A percentile compares a stretch with the other conserved stretches of the same genome.
Evolutionary conservation across 2,329 filamentous ascomycete species (phyloP).

Genomic region (Aspergillus fijiensis): DNA sequence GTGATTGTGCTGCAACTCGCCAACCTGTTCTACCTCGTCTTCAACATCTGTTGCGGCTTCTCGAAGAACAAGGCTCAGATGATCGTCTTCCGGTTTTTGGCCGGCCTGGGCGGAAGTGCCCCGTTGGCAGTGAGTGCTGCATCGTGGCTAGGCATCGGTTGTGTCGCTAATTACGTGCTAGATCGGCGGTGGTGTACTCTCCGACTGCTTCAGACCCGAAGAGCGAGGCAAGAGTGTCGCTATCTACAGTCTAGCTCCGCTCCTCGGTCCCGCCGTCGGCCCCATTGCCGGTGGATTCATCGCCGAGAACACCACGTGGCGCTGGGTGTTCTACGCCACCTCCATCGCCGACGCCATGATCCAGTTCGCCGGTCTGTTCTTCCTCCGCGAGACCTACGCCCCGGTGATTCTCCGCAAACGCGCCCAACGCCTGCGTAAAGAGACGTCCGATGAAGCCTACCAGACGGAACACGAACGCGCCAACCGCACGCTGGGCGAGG

Average conservation of each 20-base stretch:
- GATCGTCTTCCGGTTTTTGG: slow-evolving; percentile 58
- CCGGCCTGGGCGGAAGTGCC: slow-evolving; percentile 60
- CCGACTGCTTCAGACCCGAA: slow-evolving; percentile 61
- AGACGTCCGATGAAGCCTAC: slow-evolving; percentile 38
- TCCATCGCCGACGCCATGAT: slow-evolving; percentile 63
- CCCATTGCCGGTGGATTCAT: slow-evolving; percentile 68
- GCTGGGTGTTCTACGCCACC: slow-evolving; percentile 71
- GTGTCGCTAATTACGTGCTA: slow-evolving; percentile 16
- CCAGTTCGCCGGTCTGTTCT: slow-evolving; percentile 61
- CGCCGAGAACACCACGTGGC: slow-evolving; percentile 63
- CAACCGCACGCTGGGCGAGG: slow-evolving; percentile 31
- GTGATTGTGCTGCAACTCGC: slow-evolving; percentile 55
- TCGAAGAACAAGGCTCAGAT: slow-evolving; percentile 54
- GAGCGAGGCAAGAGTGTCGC: slow-evolving; percentile 63
- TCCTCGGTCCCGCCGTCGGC: slow-evolving; percentile 65
- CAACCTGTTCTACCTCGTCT: slow-evolving; percentile 57
- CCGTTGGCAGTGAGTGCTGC: slow-evolving; percentile 48
- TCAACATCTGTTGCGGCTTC: slow-evolving; percentile 61
- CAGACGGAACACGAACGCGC: slow-evolving; percentile 44
- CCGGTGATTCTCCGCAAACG: slow-evolving; percentile 62
- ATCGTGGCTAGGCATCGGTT: no score
- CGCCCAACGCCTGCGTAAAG: slow-evolving; percentile 50
- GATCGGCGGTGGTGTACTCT: slow-evolving; percentile 52
- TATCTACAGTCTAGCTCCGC: slow-evolving; percentile 62
- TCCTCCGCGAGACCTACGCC: slow-evolving; percentile 65